These are phyloP conservation scores for Coccomyxa subellipsoidea DNA, from an alignment of 163 green algal genomes.

Conservation along the genomic window DNA sequence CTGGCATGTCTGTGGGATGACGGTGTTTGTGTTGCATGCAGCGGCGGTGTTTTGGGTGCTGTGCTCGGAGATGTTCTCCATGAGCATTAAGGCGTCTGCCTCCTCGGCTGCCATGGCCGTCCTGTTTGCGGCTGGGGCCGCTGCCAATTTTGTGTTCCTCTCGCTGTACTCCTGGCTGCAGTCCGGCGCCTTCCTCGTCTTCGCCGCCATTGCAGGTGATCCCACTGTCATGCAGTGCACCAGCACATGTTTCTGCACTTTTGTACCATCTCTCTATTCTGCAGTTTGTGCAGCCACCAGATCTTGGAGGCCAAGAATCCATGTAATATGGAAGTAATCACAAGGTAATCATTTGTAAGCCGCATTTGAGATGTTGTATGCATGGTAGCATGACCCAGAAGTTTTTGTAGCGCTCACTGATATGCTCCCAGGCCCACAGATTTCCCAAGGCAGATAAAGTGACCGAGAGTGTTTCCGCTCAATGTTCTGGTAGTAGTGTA, in stretches of 20 bases:
- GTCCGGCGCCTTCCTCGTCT: conserved; percentile 49
- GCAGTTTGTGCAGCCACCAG: no score
- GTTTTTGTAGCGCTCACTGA: no score
- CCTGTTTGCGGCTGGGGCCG: conserved; percentile 64
- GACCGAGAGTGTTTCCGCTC: no score
- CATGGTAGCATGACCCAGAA: no score
- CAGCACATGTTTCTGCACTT: background rate
- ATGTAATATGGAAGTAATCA: no score
- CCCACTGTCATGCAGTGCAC: background rate
- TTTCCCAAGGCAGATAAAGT: no score
- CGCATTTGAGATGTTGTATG: no score
- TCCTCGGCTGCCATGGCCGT: conserved; percentile 61
- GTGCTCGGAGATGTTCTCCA: conserved; percentile 83
- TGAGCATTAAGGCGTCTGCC: conserved; percentile 70
- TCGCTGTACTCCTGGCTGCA: conserved; percentile 46
- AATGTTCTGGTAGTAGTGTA: no score
- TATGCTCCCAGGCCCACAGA: no score
- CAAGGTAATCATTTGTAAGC: no score
- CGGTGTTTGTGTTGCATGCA: background rate
- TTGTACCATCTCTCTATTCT: background rate
- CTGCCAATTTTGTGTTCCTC: conserved; percentile 65
- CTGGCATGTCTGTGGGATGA: background rate
- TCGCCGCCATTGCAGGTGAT: conserved; percentile 35
- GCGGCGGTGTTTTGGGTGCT: conserved; percentile 87
- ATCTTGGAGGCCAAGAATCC: no score